These are phyloP conservation scores for Pseudocercospora musae DNA, from an alignment of 2,329 filamentous ascomycete genomes.

Conservation along the genomic window DNA sequence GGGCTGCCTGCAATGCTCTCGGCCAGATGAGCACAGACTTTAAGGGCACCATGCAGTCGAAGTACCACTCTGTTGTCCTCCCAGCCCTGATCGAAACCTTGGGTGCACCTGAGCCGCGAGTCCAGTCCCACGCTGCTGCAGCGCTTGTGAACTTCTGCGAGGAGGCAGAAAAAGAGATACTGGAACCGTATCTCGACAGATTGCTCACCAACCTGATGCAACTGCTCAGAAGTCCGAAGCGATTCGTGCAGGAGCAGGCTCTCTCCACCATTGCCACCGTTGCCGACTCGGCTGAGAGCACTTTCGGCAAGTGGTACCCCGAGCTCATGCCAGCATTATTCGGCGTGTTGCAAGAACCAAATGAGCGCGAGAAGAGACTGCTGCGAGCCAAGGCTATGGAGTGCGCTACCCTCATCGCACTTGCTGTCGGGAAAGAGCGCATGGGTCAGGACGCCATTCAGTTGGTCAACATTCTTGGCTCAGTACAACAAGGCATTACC, in stretches of 20 bases:
- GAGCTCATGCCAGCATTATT: constrained; percentile 94
- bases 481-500: constrained; percentile 80
- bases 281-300: constrained; percentile 93
- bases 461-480: constrained; percentile 80
- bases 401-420: constrained; percentile 90
- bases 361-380: constrained; percentile 87
- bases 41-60: constrained; percentile 94
- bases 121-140: constrained; percentile 96
- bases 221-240: constrained; percentile 84
- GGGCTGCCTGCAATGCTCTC: constrained; percentile 97
- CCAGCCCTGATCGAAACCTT: constrained; percentile 91
- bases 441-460: constrained; percentile 84
- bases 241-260: constrained; percentile 96
- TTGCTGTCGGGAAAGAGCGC: constrained; percentile 90
- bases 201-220: constrained; percentile 81
- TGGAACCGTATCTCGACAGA: constrained; percentile 90
- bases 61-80: constrained; percentile 84
- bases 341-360: constrained; percentile 81
- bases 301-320: constrained; percentile 93
- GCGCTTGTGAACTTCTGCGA: constrained; percentile 99
- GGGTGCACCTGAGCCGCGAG: constrained; percentile 82
- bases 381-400: constrained; percentile 98
- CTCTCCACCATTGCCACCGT: constrained; percentile 97
- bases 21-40: constrained; percentile 99
- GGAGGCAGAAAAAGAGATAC: constrained; percentile 85